These are phyloP conservation scores for Chrysoporthe deuterocubensis DNA, from an alignment of 2,329 filamentous ascomycete genomes.

Conservation along the genomic window DNA sequence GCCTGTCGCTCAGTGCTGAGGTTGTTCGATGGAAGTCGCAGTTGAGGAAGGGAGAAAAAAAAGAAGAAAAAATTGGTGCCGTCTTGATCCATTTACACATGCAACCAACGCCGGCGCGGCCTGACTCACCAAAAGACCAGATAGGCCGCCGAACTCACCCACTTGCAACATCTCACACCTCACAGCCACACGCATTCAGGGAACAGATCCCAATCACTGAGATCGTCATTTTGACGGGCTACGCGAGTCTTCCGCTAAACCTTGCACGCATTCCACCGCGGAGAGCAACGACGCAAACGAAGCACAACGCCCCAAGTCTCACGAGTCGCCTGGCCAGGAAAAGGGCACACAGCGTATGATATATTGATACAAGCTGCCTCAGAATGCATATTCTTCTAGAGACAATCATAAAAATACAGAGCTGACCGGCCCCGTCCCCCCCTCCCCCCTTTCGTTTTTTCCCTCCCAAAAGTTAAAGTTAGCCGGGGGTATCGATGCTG, in stretches of 20 bases:
- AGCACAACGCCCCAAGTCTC: neutral
- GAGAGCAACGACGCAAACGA: neutral
- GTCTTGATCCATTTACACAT: neutral
- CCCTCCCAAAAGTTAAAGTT: slow-evolving; percentile 14
- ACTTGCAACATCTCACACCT: neutral
- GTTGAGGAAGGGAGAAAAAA: neutral
- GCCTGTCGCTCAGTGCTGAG: no score
- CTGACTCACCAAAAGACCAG: slow-evolving; percentile 1
- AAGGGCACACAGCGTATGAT: slow-evolving; percentile 11
- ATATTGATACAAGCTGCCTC: slow-evolving; percentile 26
- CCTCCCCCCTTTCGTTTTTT: neutral
- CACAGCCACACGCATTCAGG: neutral
- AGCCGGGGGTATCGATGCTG: slow-evolving; percentile 24
- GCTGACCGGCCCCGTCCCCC: neutral
- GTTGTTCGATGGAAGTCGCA: neutral
- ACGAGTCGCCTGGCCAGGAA: neutral
- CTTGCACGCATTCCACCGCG: no score
- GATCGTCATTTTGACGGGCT: neutral
- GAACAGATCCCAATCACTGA: neutral
- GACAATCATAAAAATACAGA: neutral
- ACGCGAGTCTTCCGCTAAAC: neutral
- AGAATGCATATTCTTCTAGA: slow-evolving; percentile 11
- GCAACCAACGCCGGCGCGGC: neutral
- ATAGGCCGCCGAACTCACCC: neutral
- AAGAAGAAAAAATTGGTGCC: neutral